A percentile compares a stretch with the other conserved stretches of the same genome.
These are phyloP conservation scores for Elongisporangium undulatum DNA, from an alignment of 352 stramenopile genomes.

Conservation along the genomic window DNA sequence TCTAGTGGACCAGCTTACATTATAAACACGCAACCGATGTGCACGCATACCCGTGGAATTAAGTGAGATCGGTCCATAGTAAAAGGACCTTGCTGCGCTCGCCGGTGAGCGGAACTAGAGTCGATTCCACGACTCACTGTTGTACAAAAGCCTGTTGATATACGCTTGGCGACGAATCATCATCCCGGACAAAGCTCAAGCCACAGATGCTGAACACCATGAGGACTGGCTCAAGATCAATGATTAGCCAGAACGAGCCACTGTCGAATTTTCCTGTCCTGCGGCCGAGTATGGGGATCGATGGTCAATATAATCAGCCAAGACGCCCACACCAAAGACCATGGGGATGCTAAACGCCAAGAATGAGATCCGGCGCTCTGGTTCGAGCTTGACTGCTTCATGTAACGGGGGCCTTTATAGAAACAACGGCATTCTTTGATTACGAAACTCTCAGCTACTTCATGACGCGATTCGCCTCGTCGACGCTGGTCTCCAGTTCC, in stretches of 20 bases:
- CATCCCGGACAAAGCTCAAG: slow-evolving; percentile 6
- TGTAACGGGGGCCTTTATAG: background rate
- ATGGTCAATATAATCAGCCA: slow-evolving; percentile 18
- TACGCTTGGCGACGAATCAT: background rate
- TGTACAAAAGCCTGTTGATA: background rate
- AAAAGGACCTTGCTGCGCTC: background rate
- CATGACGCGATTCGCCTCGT: background rate
- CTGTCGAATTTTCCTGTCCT: slow-evolving; percentile 20
- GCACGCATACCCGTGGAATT: background rate
- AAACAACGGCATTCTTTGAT: background rate
- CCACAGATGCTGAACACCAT: slow-evolving; percentile 8
- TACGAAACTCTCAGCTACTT: background rate
- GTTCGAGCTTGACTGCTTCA: background rate
- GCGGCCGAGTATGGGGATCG: slow-evolving; percentile 18
- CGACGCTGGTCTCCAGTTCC: background rate
- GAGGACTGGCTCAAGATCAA: slow-evolving; percentile 10
- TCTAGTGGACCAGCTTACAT: too few relatives aligned
- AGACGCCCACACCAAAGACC: slow-evolving; percentile 15
- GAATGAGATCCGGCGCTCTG: background rate
- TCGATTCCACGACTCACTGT: background rate
- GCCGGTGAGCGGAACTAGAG: background rate
- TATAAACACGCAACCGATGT: too few relatives aligned
- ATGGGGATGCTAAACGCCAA: slow-evolving; percentile 14
- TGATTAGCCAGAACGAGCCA: slow-evolving; percentile 27
- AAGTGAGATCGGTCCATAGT: background rate